These are phyloP conservation scores for Elaeis oleifera DNA, from an alignment of 202 grass and related monocot genomes.

Conservation along the genomic window DNA sequence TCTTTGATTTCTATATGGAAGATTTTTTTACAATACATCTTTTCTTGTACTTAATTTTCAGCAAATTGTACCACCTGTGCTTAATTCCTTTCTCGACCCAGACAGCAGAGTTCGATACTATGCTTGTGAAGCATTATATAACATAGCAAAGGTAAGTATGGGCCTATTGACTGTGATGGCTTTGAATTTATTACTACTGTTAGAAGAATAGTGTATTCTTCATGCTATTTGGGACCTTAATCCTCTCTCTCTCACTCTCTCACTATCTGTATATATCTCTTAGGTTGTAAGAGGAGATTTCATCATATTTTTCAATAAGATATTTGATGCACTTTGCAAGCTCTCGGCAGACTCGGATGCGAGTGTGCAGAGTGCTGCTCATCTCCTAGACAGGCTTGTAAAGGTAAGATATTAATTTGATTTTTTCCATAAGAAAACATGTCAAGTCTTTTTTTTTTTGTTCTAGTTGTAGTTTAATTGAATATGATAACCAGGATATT, in stretches of 20 bases:
- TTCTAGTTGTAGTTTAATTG: conserved; percentile 16
- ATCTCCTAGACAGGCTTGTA: conserved; percentile 97
- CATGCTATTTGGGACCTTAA: no score
- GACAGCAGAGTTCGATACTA: conserved; percentile 98
- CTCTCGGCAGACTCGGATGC: conserved; percentile 92
- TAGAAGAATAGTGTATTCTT: no score
- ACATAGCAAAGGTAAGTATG: conserved; percentile 84
- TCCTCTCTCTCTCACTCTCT: no score
- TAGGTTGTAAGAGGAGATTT: conserved; percentile 98
- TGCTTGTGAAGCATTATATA: conserved; percentile 99
- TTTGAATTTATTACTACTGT: no score
- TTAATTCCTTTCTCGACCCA: conserved; percentile 67
- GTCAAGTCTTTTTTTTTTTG: no score
- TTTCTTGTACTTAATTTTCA: conserved; percentile 20
- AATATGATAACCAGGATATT: conserved; percentile 65
- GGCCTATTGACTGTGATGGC: no score
- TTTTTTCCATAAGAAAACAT: background rate
- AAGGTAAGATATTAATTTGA: conserved; percentile 41
- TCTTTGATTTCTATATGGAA: no score
- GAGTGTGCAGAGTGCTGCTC: conserved; percentile 96
- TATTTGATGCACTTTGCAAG: conserved; percentile 97
- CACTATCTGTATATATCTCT: conserved; percentile 3
- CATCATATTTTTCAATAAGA: conserved; percentile 93
- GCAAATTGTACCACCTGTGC: conserved; percentile 85
- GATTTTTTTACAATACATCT: background rate